phyloP scores from a whole-genome alignment of 1,284 basidiomycete genomes.

The Austropuccinia psidii region DNA sequence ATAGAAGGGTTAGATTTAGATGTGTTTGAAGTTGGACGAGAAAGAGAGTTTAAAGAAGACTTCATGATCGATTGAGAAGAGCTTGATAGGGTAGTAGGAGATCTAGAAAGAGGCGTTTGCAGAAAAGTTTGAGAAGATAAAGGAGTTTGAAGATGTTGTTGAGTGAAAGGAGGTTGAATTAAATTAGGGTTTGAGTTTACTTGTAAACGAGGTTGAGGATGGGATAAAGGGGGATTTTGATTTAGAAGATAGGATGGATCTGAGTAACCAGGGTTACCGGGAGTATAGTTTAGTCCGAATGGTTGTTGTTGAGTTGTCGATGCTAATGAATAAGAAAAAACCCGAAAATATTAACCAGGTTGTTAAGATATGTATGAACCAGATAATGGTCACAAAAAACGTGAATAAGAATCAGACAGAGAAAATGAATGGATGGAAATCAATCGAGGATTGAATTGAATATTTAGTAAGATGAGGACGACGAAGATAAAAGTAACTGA shows the following conservation, averaged over 20 bases:
- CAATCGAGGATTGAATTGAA: neutral
- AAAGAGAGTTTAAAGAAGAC: neutral
- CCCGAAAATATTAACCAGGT: no score
- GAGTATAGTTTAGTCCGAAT: neutral
- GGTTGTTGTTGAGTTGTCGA: no score
- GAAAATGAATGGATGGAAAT: neutral
- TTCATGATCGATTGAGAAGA: conserved; percentile 8
- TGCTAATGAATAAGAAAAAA: neutral
- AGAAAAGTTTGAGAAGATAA: neutral
- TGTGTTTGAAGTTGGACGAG: conserved; percentile 16
- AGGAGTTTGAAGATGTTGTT: neutral
- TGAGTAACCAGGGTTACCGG: neutral
- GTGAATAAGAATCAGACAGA: neutral
- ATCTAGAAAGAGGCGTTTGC: conserved; percentile 2
- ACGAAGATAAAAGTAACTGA: no score
- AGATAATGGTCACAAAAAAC: no score
- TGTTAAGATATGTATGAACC: no score
- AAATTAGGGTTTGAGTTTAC: neutral
- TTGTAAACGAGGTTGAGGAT: neutral
- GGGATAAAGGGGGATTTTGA: no score
- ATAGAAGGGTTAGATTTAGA: conserved; percentile 45
- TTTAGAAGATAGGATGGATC: neutral
- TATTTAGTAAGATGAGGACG: no score
- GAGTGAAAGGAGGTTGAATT: neutral
- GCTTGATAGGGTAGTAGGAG: conserved; percentile 8